These are phyloP conservation scores for Aspergillus sp. DNA, from an alignment of 2,329 filamentous ascomycete genomes.

Conservation along the genomic window DNA sequence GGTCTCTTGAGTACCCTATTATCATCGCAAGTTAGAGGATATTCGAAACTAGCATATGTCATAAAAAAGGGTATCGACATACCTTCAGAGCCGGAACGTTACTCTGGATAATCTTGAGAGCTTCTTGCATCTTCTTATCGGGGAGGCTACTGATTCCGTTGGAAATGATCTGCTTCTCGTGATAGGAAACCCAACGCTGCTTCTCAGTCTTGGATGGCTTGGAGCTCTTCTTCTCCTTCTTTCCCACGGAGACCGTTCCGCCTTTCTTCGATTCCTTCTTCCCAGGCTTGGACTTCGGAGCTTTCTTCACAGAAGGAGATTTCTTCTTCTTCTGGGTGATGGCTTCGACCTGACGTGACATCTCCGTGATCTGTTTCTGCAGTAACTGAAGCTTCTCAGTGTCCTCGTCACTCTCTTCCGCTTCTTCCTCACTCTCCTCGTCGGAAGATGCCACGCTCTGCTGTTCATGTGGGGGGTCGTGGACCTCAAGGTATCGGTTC, in stretches of 20 bases:
- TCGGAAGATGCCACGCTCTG: conserved; percentile 58
- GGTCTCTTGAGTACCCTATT: conserved; percentile 36
- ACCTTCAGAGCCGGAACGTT: conserved; percentile 66
- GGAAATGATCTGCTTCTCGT: conserved; percentile 88
- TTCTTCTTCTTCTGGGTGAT: conserved; percentile 54
- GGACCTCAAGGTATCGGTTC: conserved; percentile 67
- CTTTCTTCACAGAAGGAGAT: conserved; percentile 46
- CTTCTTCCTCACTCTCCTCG: conserved; percentile 66
- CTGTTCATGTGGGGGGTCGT: conserved; percentile 58
- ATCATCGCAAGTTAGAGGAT: conserved; percentile 6
- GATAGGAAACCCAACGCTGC: conserved; percentile 59
- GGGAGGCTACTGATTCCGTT: conserved; percentile 75
- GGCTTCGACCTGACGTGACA: conserved; percentile 57
- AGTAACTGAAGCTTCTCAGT: conserved; percentile 57
- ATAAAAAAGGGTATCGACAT: conserved; percentile 15
- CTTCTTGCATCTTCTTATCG: conserved; percentile 65
- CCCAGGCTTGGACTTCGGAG: conserved; percentile 19
- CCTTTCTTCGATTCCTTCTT: conserved; percentile 34
- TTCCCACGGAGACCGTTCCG: conserved; percentile 38
- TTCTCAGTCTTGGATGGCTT: conserved; percentile 41
- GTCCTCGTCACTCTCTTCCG: conserved; percentile 56
- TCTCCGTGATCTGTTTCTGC: conserved; percentile 63
- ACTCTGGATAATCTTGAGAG: conserved; percentile 81
- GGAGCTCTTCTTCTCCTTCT: conserved; percentile 47
- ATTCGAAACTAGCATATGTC: not conserved